These are phyloP conservation scores for Rubia yunnanensis DNA, from an alignment of 257 asterid genomes.

Conservation along the genomic window DNA sequence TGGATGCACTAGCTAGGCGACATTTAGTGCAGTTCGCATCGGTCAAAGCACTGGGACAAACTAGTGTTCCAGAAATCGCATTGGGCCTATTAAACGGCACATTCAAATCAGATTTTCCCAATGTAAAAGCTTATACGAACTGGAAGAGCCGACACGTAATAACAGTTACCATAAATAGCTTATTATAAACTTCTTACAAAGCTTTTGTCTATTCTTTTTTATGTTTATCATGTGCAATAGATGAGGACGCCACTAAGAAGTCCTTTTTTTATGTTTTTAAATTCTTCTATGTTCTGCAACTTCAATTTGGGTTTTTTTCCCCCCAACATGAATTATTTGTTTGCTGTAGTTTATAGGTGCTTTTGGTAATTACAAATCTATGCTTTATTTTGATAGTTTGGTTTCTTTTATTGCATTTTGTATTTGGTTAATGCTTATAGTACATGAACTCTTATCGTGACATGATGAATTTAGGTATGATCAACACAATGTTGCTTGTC, in stretches of 20 bases:
- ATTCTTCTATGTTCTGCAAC: conserved; percentile 1
- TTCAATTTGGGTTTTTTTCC: not conserved
- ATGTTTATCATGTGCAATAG: not conserved
- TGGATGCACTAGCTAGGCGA: conserved; percentile 57
- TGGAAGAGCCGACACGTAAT: conserved; percentile 91
- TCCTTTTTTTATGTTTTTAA: no score
- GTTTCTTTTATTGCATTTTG: not conserved
- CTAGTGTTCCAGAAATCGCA: conserved; percentile 70
- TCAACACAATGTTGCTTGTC: not conserved
- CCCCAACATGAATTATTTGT: not conserved
- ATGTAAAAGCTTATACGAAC: conserved; percentile 57
- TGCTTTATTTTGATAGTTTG: not conserved
- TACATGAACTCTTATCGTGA: not conserved
- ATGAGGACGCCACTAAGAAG: not conserved
- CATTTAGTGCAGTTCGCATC: conserved; percentile 51
- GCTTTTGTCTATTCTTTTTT: not conserved
- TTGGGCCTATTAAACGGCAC: conserved; percentile 73
- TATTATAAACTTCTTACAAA: conserved; percentile 9
- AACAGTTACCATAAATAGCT: conserved; percentile 1
- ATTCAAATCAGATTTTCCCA: conserved; percentile 63
- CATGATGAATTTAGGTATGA: not conserved
- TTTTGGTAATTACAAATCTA: not conserved
- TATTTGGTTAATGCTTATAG: conserved; percentile 1
- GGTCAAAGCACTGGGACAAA: conserved; percentile 46
- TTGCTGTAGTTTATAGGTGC: conserved; percentile 1